Conservation (phyloP, 371 early-diverging fungal genomes). For the Rhizopus sp. region DNA sequence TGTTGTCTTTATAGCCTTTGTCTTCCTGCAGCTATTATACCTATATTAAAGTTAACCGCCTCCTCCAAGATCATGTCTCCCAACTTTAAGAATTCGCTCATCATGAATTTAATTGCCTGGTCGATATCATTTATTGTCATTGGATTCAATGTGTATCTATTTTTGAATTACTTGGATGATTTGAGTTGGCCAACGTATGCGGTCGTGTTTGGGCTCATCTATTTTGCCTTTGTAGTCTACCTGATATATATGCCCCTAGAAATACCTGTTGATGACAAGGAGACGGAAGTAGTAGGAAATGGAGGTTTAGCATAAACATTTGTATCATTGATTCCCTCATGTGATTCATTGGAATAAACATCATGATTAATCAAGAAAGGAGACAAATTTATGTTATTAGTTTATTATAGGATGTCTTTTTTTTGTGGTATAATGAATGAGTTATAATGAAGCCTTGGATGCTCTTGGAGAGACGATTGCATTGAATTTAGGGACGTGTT, state of each 20-base stretch:
- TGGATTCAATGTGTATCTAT: slow-evolving; percentile 56
- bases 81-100: slow-evolving; percentile 41
- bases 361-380: too few species aligned
- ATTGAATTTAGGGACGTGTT: slow-evolving; percentile 46
- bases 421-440: not conserved
- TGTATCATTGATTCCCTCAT: too few species aligned
- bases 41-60: slow-evolving; percentile 65
- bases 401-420: too few species aligned
- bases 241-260: slow-evolving; percentile 23
- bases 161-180: slow-evolving; percentile 40
- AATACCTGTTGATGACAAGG: slow-evolving; percentile 11
- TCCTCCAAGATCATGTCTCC: slow-evolving; percentile 51
- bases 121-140: slow-evolving; percentile 51
- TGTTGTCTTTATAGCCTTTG: slow-evolving; percentile 48
- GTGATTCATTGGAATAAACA: too few species aligned
- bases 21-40: slow-evolving; percentile 73
- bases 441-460: not conserved
- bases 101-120: slow-evolving; percentile 35
- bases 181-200: slow-evolving; percentile 22
- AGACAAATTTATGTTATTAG: too few species aligned
- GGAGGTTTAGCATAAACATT: not conserved
- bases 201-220: slow-evolving; percentile 13
- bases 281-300: not conserved
- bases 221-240: slow-evolving; percentile 26
- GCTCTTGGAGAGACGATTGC: slow-evolving; percentile 19